Percentiles rank a stretch among this genome's conserved stretches.
Conservation (phyloP, 2,329 filamentous ascomycete genomes). For the Colletotrichum tropicale region DNA sequence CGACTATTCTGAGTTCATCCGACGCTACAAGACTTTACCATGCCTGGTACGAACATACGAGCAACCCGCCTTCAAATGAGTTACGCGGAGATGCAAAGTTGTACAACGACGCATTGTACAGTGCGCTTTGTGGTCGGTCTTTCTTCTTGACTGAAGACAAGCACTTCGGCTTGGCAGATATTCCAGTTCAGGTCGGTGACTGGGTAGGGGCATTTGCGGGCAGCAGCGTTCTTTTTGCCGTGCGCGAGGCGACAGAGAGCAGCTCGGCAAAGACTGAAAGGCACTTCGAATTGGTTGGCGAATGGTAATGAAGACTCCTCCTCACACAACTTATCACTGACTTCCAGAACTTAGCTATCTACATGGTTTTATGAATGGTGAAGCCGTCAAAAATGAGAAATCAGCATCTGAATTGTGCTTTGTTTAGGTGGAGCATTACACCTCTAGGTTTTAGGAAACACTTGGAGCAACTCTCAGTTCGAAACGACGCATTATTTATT, state of each 20-base stretch:
- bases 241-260: fast-evolving
- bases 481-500: no score
- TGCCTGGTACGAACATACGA: not conserved
- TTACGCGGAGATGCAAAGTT: not conserved
- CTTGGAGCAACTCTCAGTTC: no score
- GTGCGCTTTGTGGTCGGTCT: not conserved
- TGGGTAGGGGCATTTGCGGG: fast-evolving
- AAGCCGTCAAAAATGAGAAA: no score
- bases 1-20: fast-evolving
- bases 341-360: no score
- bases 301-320: no score
- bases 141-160: not conserved
- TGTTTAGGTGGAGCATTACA: no score
- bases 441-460: no score
- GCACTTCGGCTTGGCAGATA: not conserved
- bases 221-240: not conserved
- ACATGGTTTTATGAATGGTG: no score
- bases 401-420: no score
- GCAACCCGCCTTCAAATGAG: fast-evolving
- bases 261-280: fast-evolving
- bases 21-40: fast-evolving
- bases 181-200: fast-evolving
- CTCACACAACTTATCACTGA: no score
- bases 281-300: no score
- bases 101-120: not conserved